A percentile compares a stretch with the other conserved stretches of the same genome.
phyloP scores from a whole-genome alignment of 805 yeast species.

The Wickerhamomyces bovis region DNA sequence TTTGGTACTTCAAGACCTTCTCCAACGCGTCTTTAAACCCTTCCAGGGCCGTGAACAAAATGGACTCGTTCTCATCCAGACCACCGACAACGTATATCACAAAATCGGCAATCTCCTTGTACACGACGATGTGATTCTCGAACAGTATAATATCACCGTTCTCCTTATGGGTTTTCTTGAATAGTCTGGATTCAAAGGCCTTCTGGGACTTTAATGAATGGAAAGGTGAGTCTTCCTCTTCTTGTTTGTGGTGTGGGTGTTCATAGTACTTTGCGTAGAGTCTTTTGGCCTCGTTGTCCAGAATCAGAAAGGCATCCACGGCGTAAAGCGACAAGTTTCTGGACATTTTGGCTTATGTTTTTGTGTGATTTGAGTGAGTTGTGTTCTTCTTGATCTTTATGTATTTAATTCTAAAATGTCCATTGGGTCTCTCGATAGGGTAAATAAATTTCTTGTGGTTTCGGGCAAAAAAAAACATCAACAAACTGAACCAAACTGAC shows the following conservation, averaged over 20 bases:
- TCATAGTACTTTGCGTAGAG: constrained; percentile 80
- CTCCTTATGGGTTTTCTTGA: constrained; percentile 71
- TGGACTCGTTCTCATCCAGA: constrained; percentile 77
- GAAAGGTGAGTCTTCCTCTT: constrained; percentile 24
- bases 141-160: constrained; percentile 75
- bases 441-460: not conserved
- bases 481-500: too few species aligned
- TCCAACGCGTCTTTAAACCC: constrained; percentile 81
- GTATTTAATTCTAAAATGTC: too few species aligned
- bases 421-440: too few species aligned
- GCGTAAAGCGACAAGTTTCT: constrained; percentile 66
- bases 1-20: constrained; percentile 55
- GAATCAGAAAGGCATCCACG: constrained; percentile 70
- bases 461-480: not conserved
- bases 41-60: constrained; percentile 66
- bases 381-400: too few species aligned
- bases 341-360: constrained; percentile 32
- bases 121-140: constrained; percentile 77
- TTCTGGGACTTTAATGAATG: constrained; percentile 53
- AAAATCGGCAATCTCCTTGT: constrained; percentile 77
- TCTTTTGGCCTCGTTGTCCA: constrained; percentile 77
- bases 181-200: constrained; percentile 68
- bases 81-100: constrained; percentile 66
- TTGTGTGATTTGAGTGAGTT: not conserved
- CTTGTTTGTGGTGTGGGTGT: constrained; percentile 41